Evolutionary conservation across 2,329 filamentous ascomycete genomes (phyloP), one percentile per base, ranked within the genome.

Genomic region (Epichloe uncinata): DNA sequence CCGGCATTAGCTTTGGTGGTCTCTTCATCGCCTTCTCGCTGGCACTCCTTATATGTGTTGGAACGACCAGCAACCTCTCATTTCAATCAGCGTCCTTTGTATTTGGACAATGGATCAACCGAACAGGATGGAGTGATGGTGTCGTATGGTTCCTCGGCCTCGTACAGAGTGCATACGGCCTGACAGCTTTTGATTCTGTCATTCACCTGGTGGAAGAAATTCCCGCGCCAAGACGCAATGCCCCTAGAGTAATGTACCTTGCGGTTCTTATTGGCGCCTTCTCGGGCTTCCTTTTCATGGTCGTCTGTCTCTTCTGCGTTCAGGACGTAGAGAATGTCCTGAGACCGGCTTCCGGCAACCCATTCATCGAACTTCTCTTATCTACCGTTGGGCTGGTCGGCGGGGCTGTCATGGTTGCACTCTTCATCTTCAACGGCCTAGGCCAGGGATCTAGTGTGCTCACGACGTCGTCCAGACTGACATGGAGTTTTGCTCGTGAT

Each of bases 141-240:
- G 71, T 79, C 0, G 70, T 72, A n/a, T 79, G 74, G 74, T 79
- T 80, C 54, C 71, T 73, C 0, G 77, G 77, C 4, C 69, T 80
- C 1, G 67, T 79, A 0, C 76, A 79, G 54, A 71, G 73, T 1
- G 76, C 76, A 0, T 79, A 79, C 49, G 76, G 58, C 2, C 61
- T 78, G 15, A 77, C 74, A 0, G 76, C 75, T 1, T 79, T 79
- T 53, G 77, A 80, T 56, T 73, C 75, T 0, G 75, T 77, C 35
- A 77, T 79, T 37, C 77, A 80, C 57, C 71, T 79, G 66, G 72
- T 76, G 2, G 76, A 79, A 54, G 75, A 79, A 56, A 74, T 79
- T 1, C 75, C 75, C 1, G 62, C 66, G 4, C 75, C 76, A 1
- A 63, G 73, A 33, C 70, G 63, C 36, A 77, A 75, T 50, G 72